Base-by-base conservation (phyloP, 306 rosid genomes). In the Quercus glauca region DNA sequence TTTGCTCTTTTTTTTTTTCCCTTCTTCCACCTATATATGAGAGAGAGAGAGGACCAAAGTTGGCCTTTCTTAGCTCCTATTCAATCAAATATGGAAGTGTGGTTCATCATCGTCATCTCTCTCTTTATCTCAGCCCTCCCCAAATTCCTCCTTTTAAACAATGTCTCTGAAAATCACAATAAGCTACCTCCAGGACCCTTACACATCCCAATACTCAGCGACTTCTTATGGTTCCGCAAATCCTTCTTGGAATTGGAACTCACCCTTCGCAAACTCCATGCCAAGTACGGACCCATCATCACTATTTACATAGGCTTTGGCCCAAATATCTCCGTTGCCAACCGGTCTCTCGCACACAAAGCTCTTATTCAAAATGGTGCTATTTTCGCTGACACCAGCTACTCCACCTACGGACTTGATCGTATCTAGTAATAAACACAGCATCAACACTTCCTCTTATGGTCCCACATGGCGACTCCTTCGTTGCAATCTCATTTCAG, bases 251-350 rank as follows among this genome's bases (percentile, higher is more conserved):
- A 80, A 0, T 28, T 80, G 1, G 83, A 83, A 33, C 73, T 76
- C 0, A 12, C 49, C 0, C 83, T 88, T 7, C 21, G 31, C 21
- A 19, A 20, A 1, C 84, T 85, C 31, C 72, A 23, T 19, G 60
- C 83, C 79, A 88, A 83, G 33, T 37, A 85, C 18, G 91, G 91
- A 2, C 86, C 89, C 3, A 80, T 85, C 23, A 1, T 88, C 84
- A 71, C 82, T 0, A 78, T 88, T 60, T 75, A 7, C 5, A 73
- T 85, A 6, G 73, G 35, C 4, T 55, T 82, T 0, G 78, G 20
- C 1, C 86, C 82, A 2, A 1, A 81, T 12, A 41, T 85, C n/a
- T 85, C 85, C 81, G 29, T 88, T 26, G n/a, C 81, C 15, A 85
- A 85, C 9, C 81, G 74, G 7, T 3, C 71, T 17, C 84, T 88